Conservation (phyloP, 805 yeast genomes). For the Lipomyces oligophaga region DNA sequence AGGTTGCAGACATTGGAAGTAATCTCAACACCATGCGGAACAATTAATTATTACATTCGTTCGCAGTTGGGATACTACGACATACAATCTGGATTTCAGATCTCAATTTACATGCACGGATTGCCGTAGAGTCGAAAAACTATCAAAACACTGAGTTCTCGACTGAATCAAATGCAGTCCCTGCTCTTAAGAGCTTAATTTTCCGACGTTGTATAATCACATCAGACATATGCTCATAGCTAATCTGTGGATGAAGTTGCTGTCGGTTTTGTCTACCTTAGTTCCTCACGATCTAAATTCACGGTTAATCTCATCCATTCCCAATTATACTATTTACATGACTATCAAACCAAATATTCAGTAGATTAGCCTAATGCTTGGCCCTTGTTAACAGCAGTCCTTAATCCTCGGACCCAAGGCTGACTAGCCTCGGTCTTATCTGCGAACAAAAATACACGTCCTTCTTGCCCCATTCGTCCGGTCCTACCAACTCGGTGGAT, state of each 20-base stretch:
- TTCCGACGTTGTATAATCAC: constrained; percentile 26
- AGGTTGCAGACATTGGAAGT: constrained; percentile 8
- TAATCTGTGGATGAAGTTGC: constrained; percentile 23
- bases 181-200: not conserved
- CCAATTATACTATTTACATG: no score
- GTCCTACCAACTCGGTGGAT: constrained; percentile 93
- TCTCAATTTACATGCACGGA: constrained; percentile 3
- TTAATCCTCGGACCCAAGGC: constrained; percentile 51
- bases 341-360: no score
- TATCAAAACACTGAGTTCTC: not conserved
- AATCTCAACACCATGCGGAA: constrained; percentile 19
- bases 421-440: constrained; percentile 46
- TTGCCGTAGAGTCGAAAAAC: constrained; percentile 12
- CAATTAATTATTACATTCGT: not conserved
- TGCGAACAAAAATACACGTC: constrained; percentile 78
- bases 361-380: constrained; percentile 38
- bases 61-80: constrained; percentile 26
- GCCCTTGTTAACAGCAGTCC: constrained; percentile 58
- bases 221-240: constrained; percentile 3
- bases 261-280: constrained; percentile 8
- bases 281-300: no score
- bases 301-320: no score
- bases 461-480: constrained; percentile 84
- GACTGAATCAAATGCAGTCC: constrained; percentile 21
- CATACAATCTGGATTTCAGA: constrained; percentile 1